A percentile compares a stretch with the other conserved stretches of the same genome.
These are phyloP conservation scores for Kwoniella mangroviensis DNA, from an alignment of 768 basidiomycete genomes.

Conservation along the genomic window DNA sequence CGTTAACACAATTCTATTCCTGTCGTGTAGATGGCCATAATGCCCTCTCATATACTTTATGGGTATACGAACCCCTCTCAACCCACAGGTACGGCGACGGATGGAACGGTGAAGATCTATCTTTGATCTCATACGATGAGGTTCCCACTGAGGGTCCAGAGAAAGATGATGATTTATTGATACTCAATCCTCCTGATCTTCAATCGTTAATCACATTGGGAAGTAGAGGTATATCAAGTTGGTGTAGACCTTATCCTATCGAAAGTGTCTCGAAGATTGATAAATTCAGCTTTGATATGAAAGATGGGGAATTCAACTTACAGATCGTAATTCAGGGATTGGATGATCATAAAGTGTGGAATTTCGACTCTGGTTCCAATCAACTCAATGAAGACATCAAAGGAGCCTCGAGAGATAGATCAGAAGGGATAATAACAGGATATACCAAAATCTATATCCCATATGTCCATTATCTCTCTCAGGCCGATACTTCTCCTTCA, in stretches of 20 bases:
- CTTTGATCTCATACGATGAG: constrained; percentile 53
- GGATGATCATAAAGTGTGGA: background rate
- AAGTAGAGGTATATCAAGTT: constrained; percentile 79
- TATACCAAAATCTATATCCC: constrained; percentile 86
- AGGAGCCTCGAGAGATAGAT: too few relatives aligned
- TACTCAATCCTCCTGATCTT: constrained; percentile 34
- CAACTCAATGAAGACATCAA: background rate
- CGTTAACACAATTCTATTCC: too few relatives aligned
- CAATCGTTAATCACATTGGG: constrained; percentile 60
- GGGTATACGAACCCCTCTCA: constrained; percentile 75
- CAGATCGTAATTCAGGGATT: constrained; percentile 62
- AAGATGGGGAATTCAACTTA: constrained; percentile 71
- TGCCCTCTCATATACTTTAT: constrained; percentile 76
- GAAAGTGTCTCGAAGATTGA: constrained; percentile 73
- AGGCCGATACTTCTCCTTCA: constrained; percentile 62
- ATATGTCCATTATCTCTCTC: constrained; percentile 77
- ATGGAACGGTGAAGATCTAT: constrained; percentile 63
- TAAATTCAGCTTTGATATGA: constrained; percentile 76
- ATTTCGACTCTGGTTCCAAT: background rate
- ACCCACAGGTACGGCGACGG: constrained; percentile 89
- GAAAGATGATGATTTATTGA: constrained; percentile 33
- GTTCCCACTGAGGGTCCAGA: constrained; percentile 2
- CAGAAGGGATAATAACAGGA: constrained; percentile 49
- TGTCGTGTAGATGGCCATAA: constrained; percentile 81
- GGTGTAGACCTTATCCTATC: constrained; percentile 80